These are phyloP conservation scores for Mariannaea sp. DNA, from an alignment of 2,329 filamentous ascomycete species.

Conservation along the genomic window DNA sequence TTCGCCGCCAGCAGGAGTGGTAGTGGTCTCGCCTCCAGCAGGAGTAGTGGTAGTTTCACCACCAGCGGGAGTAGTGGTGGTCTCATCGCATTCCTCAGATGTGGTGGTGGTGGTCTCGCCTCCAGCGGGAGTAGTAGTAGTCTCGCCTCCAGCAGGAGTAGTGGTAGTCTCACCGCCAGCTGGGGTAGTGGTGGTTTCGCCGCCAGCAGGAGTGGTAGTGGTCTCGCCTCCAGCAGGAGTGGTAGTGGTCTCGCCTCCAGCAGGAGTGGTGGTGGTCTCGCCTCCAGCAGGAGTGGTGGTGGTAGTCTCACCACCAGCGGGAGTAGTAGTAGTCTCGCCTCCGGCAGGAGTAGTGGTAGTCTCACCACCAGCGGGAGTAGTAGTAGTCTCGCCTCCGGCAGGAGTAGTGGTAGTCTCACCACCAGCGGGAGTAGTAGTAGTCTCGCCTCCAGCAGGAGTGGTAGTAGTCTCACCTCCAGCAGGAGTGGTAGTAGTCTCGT, in stretches of 20 bases:
- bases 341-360: no score
- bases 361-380: no score
- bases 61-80: conserved; percentile 10
- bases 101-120: no score
- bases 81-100: no score
- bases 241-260: conserved; percentile 15
- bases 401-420: not conserved
- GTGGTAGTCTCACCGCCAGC: no score
- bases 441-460: no score
- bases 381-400: conserved; percentile 2
- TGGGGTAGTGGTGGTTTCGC: conserved; percentile 6
- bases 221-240: not conserved
- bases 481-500: not conserved
- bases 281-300: conserved; percentile 13
- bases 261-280: not conserved
- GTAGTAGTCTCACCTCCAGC: conserved; percentile 8
- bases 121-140: conserved; percentile 4
- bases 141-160: no score
- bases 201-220: conserved; percentile 9
- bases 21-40: not conserved
- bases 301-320: conserved; percentile 7
- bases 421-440: conserved; percentile 7
- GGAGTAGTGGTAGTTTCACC: not conserved
- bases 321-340: no score
- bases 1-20: not conserved